Evolutionary conservation across 257 asterid genomes (phyloP).

Genomic region (Forsythia viridissima): DNA sequence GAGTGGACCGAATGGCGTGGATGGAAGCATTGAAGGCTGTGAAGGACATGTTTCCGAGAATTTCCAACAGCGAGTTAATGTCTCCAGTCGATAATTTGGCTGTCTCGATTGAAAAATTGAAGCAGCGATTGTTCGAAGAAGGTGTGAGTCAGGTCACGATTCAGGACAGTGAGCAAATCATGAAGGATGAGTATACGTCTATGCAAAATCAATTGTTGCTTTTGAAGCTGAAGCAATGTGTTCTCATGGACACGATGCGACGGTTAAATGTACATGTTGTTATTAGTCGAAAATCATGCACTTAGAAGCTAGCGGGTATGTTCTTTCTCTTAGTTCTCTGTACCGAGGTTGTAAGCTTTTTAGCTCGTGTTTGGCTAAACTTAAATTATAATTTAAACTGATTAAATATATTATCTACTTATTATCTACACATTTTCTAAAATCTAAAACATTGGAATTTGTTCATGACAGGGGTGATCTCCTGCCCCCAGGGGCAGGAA

Average conservation of each 20-base stretch:
- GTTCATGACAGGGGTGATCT: too few relatives aligned
- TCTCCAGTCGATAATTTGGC: conserved; percentile 67
- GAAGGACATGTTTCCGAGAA: conserved; percentile 92
- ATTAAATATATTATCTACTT: conserved; percentile 33
- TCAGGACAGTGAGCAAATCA: conserved; percentile 79
- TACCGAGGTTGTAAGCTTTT: too few relatives aligned
- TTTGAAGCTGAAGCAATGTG: conserved; percentile 82
- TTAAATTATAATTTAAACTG: conserved; percentile 5
- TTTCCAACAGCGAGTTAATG: conserved; percentile 92
- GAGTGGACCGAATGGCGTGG: conserved; percentile 82
- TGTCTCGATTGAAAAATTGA: conserved; percentile 74
- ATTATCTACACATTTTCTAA: too few relatives aligned
- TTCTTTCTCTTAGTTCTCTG: too few relatives aligned
- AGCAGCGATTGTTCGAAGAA: conserved; percentile 76
- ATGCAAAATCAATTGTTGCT: conserved; percentile 71
- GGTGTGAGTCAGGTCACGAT: conserved; percentile 63
- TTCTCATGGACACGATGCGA: conserved; percentile 59
- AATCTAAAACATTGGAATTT: too few relatives aligned
- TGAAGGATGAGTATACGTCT: conserved; percentile 74
- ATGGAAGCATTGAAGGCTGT: conserved; percentile 86
- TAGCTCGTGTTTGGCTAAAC: too few relatives aligned
- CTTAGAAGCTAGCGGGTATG: too few relatives aligned
- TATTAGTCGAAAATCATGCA: too few relatives aligned
- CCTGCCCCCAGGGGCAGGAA: too few relatives aligned
- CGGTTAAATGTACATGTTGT: conserved; percentile 86